Conservation (phyloP, 2,329 filamentous ascomycete genomes). For the Talaromyces sp. region DNA sequence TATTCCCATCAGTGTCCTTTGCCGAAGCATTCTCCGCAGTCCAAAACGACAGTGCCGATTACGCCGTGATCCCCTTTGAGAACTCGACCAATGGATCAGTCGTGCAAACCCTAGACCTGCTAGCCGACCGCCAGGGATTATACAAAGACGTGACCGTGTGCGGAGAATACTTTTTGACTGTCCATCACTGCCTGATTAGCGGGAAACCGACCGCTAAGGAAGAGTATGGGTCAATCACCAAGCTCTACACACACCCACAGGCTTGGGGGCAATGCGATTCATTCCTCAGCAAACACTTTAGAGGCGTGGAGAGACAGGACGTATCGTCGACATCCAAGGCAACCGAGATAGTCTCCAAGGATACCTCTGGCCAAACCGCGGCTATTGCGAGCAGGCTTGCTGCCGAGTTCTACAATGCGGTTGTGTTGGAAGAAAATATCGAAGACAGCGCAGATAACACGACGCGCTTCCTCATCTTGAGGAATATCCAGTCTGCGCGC, state of each 20-base stretch:
- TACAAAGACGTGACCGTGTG: slow-evolving; percentile 70
- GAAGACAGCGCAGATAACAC: slow-evolving; percentile 44
- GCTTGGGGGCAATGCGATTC: slow-evolving; percentile 84
- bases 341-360: slow-evolving; percentile 65
- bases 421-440: slow-evolving; percentile 54
- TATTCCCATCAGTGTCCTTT: slow-evolving; percentile 33
- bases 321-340: slow-evolving; percentile 80
- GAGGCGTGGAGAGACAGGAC: slow-evolving; percentile 72
- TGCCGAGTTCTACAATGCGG: slow-evolving; percentile 61
- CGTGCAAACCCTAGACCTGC: slow-evolving; percentile 79
- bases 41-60: slow-evolving; percentile 58
- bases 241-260: slow-evolving; percentile 89
- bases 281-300: slow-evolving; percentile 67
- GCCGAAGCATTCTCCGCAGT: slow-evolving; percentile 73
- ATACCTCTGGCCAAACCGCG: slow-evolving; percentile 56
- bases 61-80: slow-evolving; percentile 88
- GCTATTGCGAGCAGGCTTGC: slow-evolving; percentile 76
- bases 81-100: slow-evolving; percentile 95
- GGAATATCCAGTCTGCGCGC: slow-evolving; percentile 26
- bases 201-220: slow-evolving; percentile 16
- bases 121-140: slow-evolving; percentile 64
- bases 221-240: slow-evolving; percentile 57
- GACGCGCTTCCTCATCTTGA: slow-evolving; percentile 43
- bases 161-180: slow-evolving; percentile 78
- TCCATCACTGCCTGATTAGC: slow-evolving; percentile 76